phyloP scores from a whole-genome alignment of 345 rosid genomes.

The Rhodamnia argentea region DNA sequence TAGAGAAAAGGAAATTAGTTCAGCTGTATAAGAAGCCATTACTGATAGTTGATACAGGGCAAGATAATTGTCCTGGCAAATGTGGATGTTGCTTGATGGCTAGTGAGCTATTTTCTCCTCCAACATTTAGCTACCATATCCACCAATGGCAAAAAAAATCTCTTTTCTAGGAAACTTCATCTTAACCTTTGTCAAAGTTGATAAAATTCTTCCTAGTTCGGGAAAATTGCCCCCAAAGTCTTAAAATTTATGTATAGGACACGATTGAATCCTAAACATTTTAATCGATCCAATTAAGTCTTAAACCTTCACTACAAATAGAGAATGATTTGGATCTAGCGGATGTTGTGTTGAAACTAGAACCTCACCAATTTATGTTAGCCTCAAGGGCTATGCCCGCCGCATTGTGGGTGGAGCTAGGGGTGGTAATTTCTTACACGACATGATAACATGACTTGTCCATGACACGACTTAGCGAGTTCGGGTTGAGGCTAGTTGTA shows the following conservation, averaged over 20 bases:
- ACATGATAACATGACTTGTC: background rate
- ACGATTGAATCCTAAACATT: background rate
- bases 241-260: no score
- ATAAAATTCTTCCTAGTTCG: no score
- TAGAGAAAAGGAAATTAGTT: background rate
- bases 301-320: background rate
- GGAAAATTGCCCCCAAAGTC: background rate
- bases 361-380: fast-evolving
- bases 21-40: background rate
- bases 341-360: background rate
- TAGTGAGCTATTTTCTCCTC: background rate
- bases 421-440: background rate
- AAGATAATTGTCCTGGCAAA: background rate
- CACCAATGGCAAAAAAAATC: no score
- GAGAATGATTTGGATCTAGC: background rate
- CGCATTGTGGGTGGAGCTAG: background rate
- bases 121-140: background rate
- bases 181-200: no score
- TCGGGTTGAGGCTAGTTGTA: background rate
- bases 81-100: background rate
- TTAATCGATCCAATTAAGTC: background rate
- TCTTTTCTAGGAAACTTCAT: no score
- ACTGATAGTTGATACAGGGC: background rate
- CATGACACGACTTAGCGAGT: fast-evolving
- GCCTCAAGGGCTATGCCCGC: fast-evolving